Base-by-base conservation (phyloP, 805 yeast species). In the Saccharomycopsis amapae region DNA sequence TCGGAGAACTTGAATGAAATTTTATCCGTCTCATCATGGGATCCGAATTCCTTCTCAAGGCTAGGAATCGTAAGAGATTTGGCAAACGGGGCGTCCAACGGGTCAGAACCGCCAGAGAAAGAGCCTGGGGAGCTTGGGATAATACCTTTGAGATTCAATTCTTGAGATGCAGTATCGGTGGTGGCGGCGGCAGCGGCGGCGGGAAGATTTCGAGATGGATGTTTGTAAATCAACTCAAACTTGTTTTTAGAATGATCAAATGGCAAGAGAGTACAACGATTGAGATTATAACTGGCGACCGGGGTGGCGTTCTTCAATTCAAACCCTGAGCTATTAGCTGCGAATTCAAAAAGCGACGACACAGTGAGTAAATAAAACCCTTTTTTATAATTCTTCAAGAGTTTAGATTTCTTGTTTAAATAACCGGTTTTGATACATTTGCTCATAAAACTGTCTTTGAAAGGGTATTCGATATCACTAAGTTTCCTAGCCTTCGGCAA, bases 321-420 rank as follows among this genome's bases (percentile, higher is more conserved):
- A 17, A 26, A 26, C 7, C 42, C 42, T 15, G 12, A 12, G 7
- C 9, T 10, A 38, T 23, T 35, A 25, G 38, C 31, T 20, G 19
- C 17, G 31, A 80, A 81, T 59, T 81, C 87, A 60, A 80, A 87
- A 32, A 81, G 59, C 51, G 69, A 80, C 56, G 76, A 78, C 55
- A 82, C 76, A 4, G 87, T 79, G 46, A 81, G 65, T 12, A 81
- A 83, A 53, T 78, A 81, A 69, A 77, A 81, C 33, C 79, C 78
- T 52, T 72, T 70, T 2, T 77, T 69, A 60, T 79, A 79, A 42
- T 75, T 76, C 60, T 78, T 78, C 53, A 79, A 61, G 54, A 69
- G 73, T 58, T 80, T 79, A 28, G 81, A 73, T 58, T 81, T 73
- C 59, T 81, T 75, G 50, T 74, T 75, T 50, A 81, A 60, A 49